Evolutionary conservation across 345 rosid genomes (phyloP).

Genomic region (Moringa oleifera): DNA sequence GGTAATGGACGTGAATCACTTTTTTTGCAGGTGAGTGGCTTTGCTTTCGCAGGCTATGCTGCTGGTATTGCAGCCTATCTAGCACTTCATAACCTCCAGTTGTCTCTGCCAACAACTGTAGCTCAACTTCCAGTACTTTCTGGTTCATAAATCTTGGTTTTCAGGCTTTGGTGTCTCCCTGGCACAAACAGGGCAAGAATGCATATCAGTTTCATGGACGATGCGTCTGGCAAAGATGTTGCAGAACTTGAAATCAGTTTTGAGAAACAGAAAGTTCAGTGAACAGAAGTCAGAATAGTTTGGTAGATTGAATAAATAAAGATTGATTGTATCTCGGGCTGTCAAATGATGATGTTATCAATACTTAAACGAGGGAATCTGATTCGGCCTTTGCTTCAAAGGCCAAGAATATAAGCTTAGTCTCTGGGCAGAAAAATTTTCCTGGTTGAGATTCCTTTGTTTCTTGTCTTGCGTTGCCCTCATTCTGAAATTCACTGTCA

Average conservation of each 20-base stretch:
- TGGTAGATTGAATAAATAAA: background rate
- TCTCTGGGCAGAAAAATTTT: no score
- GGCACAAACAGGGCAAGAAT: no score
- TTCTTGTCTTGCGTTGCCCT: no score
- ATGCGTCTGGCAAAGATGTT: background rate
- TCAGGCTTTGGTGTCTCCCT: background rate
- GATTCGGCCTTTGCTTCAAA: no score
- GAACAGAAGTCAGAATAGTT: background rate
- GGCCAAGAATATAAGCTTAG: no score
- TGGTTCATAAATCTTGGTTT: constrained; percentile 30
- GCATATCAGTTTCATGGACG: background rate
- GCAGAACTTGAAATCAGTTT: background rate
- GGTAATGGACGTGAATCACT: background rate
- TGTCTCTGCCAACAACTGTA: constrained; percentile 47
- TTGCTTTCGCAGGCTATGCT: constrained; percentile 89
- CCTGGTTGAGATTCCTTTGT: no score
- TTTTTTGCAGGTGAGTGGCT: constrained; percentile 75
- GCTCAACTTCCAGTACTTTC: constrained; percentile 56
- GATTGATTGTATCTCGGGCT: background rate
- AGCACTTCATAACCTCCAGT: constrained; percentile 34
- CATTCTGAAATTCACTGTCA: no score
- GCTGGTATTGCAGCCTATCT: constrained; percentile 67
- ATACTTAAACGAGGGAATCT: no score
- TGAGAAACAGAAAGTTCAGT: background rate
- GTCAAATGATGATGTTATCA: background rate